These are phyloP conservation scores for Paraglomus brasilianum DNA, from an alignment of 192 early-diverging fungal genomes.

Conservation along the genomic window DNA sequence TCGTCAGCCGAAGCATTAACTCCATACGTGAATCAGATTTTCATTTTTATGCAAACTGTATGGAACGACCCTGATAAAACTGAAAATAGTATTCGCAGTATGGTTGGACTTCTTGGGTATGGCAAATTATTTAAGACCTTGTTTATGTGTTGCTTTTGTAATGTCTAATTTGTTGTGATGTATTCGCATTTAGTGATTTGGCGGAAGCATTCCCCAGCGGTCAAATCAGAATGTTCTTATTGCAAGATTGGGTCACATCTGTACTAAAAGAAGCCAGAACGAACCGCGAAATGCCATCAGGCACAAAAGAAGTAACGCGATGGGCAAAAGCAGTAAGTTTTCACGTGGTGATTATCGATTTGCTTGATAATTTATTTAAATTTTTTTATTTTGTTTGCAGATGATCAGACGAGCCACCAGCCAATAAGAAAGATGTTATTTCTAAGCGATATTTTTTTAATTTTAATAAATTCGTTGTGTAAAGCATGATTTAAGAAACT, in stretches of 20 bases:
- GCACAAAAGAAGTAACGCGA: constrained; percentile 62
- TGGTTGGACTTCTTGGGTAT: constrained; percentile 88
- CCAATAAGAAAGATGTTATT: too few species aligned
- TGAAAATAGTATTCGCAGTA: constrained; percentile 65
- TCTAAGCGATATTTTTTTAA: too few species aligned
- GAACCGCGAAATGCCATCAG: constrained; percentile 44
- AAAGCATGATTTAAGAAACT: too few species aligned
- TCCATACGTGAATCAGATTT: constrained; percentile 66
- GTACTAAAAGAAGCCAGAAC: constrained; percentile 80
- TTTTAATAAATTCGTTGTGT: too few species aligned
- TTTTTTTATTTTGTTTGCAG: too few species aligned
- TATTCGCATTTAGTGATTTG: constrained; percentile 67
- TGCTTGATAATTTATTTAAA: too few species aligned
- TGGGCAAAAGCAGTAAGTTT: constrained; percentile 66
- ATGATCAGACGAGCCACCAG: too few species aligned
- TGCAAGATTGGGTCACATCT: constrained; percentile 69
- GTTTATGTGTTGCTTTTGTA: neutral
- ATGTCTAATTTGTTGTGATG: neutral
- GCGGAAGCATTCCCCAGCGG: constrained; percentile 86
- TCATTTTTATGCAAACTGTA: constrained; percentile 75
- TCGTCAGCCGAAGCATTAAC: constrained; percentile 59
- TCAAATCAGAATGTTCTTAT: constrained; percentile 64
- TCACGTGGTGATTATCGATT: too few species aligned
- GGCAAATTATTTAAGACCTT: neutral
- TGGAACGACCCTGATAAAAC: constrained; percentile 61